Conservation (phyloP, 352 stramenopile species). For the Pythium vanterpoolii region DNA sequence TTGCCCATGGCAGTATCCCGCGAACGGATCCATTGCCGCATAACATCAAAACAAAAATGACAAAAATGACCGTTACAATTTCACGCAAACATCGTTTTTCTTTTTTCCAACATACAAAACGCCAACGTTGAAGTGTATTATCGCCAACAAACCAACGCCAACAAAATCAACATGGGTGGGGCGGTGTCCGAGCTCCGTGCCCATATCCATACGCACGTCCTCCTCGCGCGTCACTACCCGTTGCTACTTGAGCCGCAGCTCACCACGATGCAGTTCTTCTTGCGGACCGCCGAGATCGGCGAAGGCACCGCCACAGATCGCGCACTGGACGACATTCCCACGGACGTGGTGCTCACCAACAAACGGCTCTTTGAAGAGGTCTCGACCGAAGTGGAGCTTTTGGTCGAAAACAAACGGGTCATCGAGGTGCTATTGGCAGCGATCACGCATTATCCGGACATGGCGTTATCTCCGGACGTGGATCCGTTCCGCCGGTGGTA, state of each 20-base stretch:
- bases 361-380: constrained; percentile 57
- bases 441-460: constrained; percentile 33
- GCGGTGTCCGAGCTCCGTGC: constrained; percentile 62
- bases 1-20: too few species aligned
- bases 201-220: constrained; percentile 63
- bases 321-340: constrained; percentile 45
- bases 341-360: constrained; percentile 50
- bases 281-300: constrained; percentile 56
- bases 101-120: neutral
- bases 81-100: neutral
- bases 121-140: constrained; percentile 16
- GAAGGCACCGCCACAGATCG: constrained; percentile 56
- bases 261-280: constrained; percentile 59
- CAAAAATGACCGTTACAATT: constrained; percentile 1
- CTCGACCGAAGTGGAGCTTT: constrained; percentile 68
- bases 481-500: constrained; percentile 55
- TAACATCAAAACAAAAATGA: constrained; percentile 7
- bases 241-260: constrained; percentile 58
- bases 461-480: constrained; percentile 49
- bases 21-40: too few species aligned
- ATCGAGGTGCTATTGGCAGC: constrained; percentile 42
- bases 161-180: constrained; percentile 43
- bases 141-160: neutral
- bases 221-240: constrained; percentile 56
- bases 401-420: constrained; percentile 53